Evolutionary conservation across 1,284 basidiomycete species (phyloP), one percentile per base, ranked within the genome.

Genomic region (Sparassis latifolia): DNA sequence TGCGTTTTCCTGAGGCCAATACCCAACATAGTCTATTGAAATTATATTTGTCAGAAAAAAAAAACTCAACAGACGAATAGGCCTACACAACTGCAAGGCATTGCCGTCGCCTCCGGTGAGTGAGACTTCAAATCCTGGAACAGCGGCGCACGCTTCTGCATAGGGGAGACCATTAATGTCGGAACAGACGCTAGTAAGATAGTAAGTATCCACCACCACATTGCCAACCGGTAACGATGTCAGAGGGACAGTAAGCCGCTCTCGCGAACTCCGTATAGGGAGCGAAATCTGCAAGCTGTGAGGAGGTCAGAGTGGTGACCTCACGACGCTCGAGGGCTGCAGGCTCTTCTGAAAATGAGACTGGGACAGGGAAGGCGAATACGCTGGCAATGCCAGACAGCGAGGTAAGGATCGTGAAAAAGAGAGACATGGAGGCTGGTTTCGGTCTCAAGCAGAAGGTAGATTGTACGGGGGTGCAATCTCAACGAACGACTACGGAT

Each of bases 211-310:
- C 56, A 77, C 74, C 61, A 45, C 78, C 75, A 52, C 78, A 80
- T 4, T 59, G 48, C 77, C 77, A 78, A 35, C 59, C 65, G 47
- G 63, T 55, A 5, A 77, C 62, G 46, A 64, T 66, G 55, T 59
- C 58, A 1, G 70, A 68, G 3, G 64, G 40, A 53, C 78, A 80
- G 58, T 80, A 80, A 12, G 77, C 76, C 37, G 77, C 76, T 42
- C 76, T 66, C 30, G 79, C 76, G 56, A 79, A 75, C 60, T 78
- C 66, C 1, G 73, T 69, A 53, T 72, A 79, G 3, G 76, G 73
- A 28, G 65, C 64, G 41, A 76, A 69, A 7, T 55, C 61, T 7
- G 65, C 49, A 33, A 79, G 63, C 54, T 75, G 62, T 1, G 51
- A 48, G 0, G 66, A 9, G 3, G 72, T 63, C 32, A 79, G 60